phyloP scores from a whole-genome alignment of 2,329 filamentous ascomycete genomes.

The Curvularia verruculosa region DNA sequence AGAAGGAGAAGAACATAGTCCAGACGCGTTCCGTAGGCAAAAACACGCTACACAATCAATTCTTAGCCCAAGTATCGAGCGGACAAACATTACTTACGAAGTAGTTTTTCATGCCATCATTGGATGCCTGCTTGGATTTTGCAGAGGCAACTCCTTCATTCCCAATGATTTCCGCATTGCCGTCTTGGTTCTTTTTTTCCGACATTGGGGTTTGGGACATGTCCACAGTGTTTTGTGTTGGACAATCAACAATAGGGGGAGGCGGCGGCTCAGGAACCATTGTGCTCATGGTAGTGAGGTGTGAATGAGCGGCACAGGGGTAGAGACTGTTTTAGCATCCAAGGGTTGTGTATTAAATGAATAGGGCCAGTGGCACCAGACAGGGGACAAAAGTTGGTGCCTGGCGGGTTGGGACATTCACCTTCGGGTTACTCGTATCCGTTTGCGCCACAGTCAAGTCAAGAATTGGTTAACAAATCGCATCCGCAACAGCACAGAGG shows the following conservation, averaged over 20 bases:
- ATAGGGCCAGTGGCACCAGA: not conserved
- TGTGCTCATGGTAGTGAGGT: conserved; percentile 3
- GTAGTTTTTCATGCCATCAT: conserved; percentile 39
- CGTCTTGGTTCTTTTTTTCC: not conserved
- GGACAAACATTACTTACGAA: conserved; percentile 31
- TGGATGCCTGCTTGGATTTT: conserved; percentile 25
- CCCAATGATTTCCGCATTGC: conserved; percentile 7
- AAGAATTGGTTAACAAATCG: not conserved
- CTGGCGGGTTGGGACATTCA: not conserved
- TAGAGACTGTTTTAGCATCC: not conserved
- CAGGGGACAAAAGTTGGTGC: not conserved
- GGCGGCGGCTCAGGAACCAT: not conserved
- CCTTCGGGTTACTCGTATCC: not conserved
- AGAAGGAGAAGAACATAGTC: conserved; percentile 39
- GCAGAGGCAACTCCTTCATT: conserved; percentile 8
- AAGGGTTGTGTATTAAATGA: not conserved
- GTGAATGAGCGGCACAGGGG: not conserved
- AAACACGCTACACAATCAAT: conserved; percentile 36
- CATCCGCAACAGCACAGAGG: not conserved
- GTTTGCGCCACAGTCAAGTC: not conserved
- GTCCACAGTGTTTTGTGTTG: conserved; percentile 4
- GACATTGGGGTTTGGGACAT: conserved; percentile 7
- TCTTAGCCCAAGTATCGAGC: conserved; percentile 3
- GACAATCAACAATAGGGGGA: conserved; percentile 6
- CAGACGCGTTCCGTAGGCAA: conserved; percentile 41